These are phyloP conservation scores for Globomyces sp. DNA, from an alignment of 371 early-diverging fungal genomes.

Conservation along the genomic window DNA sequence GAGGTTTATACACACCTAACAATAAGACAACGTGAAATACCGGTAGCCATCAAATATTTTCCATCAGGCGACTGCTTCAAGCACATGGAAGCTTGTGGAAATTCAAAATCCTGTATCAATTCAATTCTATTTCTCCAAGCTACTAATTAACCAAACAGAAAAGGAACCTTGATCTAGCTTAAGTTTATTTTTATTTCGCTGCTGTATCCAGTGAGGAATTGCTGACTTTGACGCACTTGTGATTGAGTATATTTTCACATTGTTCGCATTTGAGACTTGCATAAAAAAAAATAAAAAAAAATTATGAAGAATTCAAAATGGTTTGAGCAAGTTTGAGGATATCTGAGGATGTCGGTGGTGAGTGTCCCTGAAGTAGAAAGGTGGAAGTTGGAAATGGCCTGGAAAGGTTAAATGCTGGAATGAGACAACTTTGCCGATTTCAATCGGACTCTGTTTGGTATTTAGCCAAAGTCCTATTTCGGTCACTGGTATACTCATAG, in stretches of 20 bases:
- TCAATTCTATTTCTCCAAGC: slow-evolving; percentile 89
- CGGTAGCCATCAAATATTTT: slow-evolving; percentile 87
- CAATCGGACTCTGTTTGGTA: too few species aligned
- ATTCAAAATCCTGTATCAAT: slow-evolving; percentile 96
- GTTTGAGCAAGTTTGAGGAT: not conserved
- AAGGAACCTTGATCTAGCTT: slow-evolving; percentile 82
- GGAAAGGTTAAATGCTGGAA: too few species aligned
- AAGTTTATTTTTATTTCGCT: slow-evolving; percentile 76
- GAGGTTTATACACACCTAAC: slow-evolving; percentile 93
- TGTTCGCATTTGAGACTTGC: slow-evolving; percentile 33
- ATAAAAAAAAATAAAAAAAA: slow-evolving; percentile 10
- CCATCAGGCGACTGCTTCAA: slow-evolving; percentile 86
- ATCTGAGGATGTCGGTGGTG: too few species aligned
- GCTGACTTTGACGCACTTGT: slow-evolving; percentile 79
- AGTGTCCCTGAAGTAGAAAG: too few species aligned
- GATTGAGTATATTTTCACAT: slow-evolving; percentile 67
- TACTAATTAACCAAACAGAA: slow-evolving; percentile 27
- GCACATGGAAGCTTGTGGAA: slow-evolving; percentile 91
- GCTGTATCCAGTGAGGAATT: slow-evolving; percentile 93
- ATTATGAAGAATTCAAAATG: not conserved
- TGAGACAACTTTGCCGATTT: too few species aligned
- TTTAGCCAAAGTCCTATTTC: not conserved
- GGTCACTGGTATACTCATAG: not conserved
- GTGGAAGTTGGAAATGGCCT: too few species aligned
- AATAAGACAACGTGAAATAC: slow-evolving; percentile 35